phyloP scores from a whole-genome alignment of 257 asterid species.

The Solanum chaucha region DNA sequence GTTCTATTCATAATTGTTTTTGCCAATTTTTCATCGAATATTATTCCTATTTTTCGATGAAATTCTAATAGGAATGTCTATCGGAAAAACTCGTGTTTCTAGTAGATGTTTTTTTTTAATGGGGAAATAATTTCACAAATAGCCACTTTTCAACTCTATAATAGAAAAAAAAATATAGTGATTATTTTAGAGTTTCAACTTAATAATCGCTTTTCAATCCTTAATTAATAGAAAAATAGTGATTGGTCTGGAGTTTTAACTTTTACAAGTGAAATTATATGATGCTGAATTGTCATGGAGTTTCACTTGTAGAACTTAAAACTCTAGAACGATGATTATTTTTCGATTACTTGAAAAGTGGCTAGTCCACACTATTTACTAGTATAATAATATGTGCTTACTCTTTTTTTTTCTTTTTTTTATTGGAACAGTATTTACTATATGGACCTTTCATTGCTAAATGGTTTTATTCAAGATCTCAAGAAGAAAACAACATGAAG shows the following conservation, averaged over 20 bases:
- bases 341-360: neutral
- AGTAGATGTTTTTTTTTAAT: neutral
- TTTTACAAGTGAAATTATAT: neutral
- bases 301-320: neutral
- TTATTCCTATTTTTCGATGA: neutral
- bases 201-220: neutral
- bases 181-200: neutral
- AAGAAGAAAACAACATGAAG: slow-evolving; percentile 19
- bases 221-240: neutral
- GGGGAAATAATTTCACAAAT: too few species aligned
- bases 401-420: neutral
- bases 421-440: slow-evolving; percentile 30
- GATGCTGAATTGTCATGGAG: neutral
- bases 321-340: neutral
- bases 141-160: neutral
- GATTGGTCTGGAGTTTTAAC: neutral
- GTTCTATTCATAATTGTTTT: too few species aligned
- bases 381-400: neutral
- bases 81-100: neutral
- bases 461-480: slow-evolving; percentile 37
- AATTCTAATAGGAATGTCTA: too few species aligned
- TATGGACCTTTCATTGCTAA: slow-evolving; percentile 60
- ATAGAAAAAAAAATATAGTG: neutral
- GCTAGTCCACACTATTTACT: neutral
- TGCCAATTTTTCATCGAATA: neutral